A percentile compares a stretch with the other conserved stretches of the same genome.
Evolutionary conservation across 805 yeast genomes (phyloP).

Genomic region (Candida vaughaniae): DNA sequence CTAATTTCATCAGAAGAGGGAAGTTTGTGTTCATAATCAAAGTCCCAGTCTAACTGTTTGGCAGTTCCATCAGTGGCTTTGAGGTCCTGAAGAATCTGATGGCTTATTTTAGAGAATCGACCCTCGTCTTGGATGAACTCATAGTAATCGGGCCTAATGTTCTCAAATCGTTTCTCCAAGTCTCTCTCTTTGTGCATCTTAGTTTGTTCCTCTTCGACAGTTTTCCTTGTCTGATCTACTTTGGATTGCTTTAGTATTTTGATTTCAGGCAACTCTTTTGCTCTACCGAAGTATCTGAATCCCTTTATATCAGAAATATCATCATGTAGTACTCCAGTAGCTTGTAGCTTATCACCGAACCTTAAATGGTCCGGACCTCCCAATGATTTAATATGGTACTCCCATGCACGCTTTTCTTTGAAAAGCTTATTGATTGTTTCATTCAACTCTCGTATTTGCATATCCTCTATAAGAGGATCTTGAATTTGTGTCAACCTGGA

Average conservation of each 20-base stretch:
- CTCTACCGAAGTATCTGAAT: slow-evolving; percentile 78
- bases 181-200: background rate
- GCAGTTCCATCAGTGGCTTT: background rate
- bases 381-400: slow-evolving; percentile 61
- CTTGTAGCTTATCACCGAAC: slow-evolving; percentile 21
- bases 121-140: background rate
- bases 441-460: slow-evolving; percentile 68
- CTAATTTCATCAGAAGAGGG: slow-evolving; percentile 45
- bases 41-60: background rate
- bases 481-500: slow-evolving; percentile 59
- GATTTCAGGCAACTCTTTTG: slow-evolving; percentile 77
- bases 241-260: slow-evolving; percentile 21
- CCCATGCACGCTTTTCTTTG: slow-evolving; percentile 76
- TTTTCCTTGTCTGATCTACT: slow-evolving; percentile 28
- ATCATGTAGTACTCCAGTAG: slow-evolving; percentile 15
- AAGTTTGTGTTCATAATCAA: slow-evolving; percentile 3
- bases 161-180: slow-evolving; percentile 1
- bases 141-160: slow-evolving; percentile 8
- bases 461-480: slow-evolving; percentile 54
- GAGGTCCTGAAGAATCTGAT: slow-evolving; percentile 2
- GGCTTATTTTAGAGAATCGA: slow-evolving; percentile 1
- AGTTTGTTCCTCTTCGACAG: slow-evolving; percentile 18
- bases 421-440: slow-evolving; percentile 68
- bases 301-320: slow-evolving; percentile 39
- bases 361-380: slow-evolving; percentile 71